Conservation (phyloP, 2,329 filamentous ascomycete species). For the Colletotrichum sp. region DNA sequence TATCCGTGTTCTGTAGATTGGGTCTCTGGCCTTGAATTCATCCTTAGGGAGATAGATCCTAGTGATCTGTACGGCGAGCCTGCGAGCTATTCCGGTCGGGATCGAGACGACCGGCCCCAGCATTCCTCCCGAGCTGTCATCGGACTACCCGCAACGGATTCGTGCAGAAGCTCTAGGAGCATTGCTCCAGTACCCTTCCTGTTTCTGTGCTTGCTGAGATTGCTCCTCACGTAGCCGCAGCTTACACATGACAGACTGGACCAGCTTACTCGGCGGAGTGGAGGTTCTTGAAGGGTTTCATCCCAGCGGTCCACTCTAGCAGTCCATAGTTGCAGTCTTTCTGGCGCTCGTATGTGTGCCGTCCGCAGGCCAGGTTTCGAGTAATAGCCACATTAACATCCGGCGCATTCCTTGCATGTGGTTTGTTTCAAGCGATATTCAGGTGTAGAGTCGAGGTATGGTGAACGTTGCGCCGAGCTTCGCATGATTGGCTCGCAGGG, state of each 20-base stretch:
- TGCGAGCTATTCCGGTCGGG: background rate
- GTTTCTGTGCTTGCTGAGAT: background rate
- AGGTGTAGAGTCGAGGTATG: background rate
- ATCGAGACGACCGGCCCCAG: background rate
- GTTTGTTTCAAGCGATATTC: background rate
- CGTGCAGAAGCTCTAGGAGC: background rate
- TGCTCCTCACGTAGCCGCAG: background rate
- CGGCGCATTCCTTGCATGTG: background rate
- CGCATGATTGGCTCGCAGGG: background rate
- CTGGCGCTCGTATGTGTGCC: background rate
- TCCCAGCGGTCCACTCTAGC: background rate
- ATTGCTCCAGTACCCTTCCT: background rate
- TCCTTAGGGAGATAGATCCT: background rate
- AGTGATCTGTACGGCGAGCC: background rate
- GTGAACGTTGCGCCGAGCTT: background rate
- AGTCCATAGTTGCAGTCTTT: background rate
- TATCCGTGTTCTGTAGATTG: background rate
- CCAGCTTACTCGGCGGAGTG: background rate
- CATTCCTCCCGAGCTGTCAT: background rate
- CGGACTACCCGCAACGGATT: background rate
- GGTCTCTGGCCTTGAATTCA: background rate
- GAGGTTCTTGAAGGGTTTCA: background rate
- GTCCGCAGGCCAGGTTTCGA: background rate
- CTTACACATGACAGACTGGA: background rate
- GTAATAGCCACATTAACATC: background rate